Conservation (phyloP, 495 filamentous ascomycete genomes). For the Glarea lozoyensis region DNA sequence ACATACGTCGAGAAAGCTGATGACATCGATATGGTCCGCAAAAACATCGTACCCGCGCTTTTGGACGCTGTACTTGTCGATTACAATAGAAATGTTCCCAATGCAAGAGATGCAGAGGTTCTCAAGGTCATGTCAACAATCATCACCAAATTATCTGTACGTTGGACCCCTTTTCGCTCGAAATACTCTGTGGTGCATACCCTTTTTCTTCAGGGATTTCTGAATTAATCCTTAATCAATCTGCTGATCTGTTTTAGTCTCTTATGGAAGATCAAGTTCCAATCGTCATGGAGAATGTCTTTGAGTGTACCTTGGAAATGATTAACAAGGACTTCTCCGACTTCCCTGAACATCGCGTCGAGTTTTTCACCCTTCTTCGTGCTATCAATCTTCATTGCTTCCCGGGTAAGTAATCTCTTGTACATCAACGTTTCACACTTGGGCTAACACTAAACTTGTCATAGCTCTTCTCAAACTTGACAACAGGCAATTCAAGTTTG, state of each 20-base stretch:
- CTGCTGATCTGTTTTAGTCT: conserved; percentile 43
- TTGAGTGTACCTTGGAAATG: conserved; percentile 98
- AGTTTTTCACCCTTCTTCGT: conserved; percentile 94
- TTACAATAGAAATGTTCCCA: conserved; percentile 94
- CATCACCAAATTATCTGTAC: conserved; percentile 88
- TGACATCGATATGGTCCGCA: conserved; percentile 84
- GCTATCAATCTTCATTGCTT: conserved; percentile 97
- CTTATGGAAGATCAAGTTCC: conserved; percentile 98
- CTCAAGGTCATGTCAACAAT: conserved; percentile 97
- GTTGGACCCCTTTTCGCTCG: conserved; percentile 39
- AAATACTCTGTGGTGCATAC: conserved; percentile 24
- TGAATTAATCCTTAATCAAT: too few species aligned
- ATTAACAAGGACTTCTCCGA: conserved; percentile 99
- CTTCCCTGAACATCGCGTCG: conserved; percentile 94
- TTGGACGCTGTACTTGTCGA: conserved; percentile 90
- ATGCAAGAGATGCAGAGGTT: conserved; percentile 93
- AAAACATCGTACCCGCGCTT: conserved; percentile 92
- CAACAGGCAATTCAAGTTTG: conserved; percentile 93
- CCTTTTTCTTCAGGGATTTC: not conserved
- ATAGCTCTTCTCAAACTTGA: conserved; percentile 82
- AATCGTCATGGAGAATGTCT: conserved; percentile 95
- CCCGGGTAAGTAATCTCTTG: conserved; percentile 36
- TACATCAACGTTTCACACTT: not conserved
- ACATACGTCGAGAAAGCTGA: conserved; percentile 97
- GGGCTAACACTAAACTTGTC: conserved; percentile 8